Base-by-base conservation (phyloP, 257 asterid species). In the Eustoma russellianum region DNA sequence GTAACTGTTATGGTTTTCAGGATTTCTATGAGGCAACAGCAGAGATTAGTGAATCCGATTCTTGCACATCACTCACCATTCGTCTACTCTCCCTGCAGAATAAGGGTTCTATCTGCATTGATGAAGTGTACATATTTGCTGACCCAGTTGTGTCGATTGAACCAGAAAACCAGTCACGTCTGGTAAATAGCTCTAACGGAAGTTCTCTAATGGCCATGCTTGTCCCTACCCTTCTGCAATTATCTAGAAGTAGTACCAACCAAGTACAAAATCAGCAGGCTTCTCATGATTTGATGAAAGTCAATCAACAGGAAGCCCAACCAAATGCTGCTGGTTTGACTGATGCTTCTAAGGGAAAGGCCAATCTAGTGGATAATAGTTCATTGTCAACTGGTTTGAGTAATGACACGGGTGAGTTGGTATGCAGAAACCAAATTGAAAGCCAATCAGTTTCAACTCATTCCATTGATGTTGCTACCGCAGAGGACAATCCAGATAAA, bases 1-100 rank as follows among this genome's bases (percentile, higher is more conserved):
- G 9, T 2, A 2, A 38, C 12, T 8, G 11, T 38, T 11, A 9
- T 38, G 43, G 43, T 2, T 38, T 77, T 61, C 85, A 92, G 97
- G 91, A 88, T 62, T 63, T 85, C 46, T 85, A 85, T 18, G 99
- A 92, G 93, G 99, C 97, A 33, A 88, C 99, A 41, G 95, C 89
- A 38, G 77, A 92, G 67, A 83, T 92, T 64, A 79, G 69, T 44
- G 94, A 85, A 60, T 72, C 74, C 6, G 90, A 85, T 56, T 90
- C 95, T 67, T 92, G 94, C 69, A 66, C 77, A 11, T 75, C 78
- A 16, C 77, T 92, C 63, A 79, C 93, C 17, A 77, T 88, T 66
- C 82, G 94, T 40, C 74, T 92, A 52, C 73, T 88, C 54, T 88
- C 97, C 9, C 95, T 92, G 75, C 93, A 79, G 70, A 85, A 80